Percentiles rank a stretch among this genome's conserved stretches.
phyloP scores from a whole-genome alignment of 192 early-diverging fungal species.

The Coemansia sp. region DNA sequence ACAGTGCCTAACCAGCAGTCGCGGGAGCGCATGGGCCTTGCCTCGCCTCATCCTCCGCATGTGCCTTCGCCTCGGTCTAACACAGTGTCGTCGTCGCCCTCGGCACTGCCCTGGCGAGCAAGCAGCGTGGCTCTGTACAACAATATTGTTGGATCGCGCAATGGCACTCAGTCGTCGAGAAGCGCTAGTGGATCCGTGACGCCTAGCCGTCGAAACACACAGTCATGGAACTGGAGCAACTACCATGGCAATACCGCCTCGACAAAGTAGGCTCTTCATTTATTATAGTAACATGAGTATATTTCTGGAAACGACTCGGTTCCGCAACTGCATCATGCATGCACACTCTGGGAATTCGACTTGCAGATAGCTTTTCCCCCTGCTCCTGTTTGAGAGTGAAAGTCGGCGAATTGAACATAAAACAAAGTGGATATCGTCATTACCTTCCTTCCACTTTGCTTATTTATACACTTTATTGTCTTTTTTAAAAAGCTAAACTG shows the following conservation, averaged over 20 bases:
- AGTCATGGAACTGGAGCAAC: slow-evolving; percentile 27
- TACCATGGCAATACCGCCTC: slow-evolving; percentile 11
- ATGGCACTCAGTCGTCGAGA: not conserved
- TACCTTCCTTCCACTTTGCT: not conserved
- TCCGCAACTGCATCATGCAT: not conserved
- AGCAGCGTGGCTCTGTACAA: slow-evolving; percentile 20
- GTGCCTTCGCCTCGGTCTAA: slow-evolving; percentile 12
- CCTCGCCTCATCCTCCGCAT: slow-evolving; percentile 1
- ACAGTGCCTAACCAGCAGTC: slow-evolving; percentile 34
- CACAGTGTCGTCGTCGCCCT: slow-evolving; percentile 19
- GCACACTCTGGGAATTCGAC: not conserved
- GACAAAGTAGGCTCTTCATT: not conserved
- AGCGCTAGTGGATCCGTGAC: slow-evolving; percentile 7
- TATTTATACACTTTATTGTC: not conserved
- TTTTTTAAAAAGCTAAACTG: not conserved
- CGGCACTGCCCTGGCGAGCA: slow-evolving; percentile 17
- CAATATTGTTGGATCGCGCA: slow-evolving; percentile 11
- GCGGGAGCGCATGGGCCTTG: slow-evolving; percentile 24
- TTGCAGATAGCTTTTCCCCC: not conserved
- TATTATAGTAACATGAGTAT: not conserved
- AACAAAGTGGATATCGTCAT: not conserved
- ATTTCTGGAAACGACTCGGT: not conserved
- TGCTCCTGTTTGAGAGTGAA: not conserved
- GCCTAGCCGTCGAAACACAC: slow-evolving; percentile 30
- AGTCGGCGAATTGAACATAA: not conserved